phyloP scores from a whole-genome alignment of 495 filamentous ascomycete genomes.

The Penicillium verhagenii region DNA sequence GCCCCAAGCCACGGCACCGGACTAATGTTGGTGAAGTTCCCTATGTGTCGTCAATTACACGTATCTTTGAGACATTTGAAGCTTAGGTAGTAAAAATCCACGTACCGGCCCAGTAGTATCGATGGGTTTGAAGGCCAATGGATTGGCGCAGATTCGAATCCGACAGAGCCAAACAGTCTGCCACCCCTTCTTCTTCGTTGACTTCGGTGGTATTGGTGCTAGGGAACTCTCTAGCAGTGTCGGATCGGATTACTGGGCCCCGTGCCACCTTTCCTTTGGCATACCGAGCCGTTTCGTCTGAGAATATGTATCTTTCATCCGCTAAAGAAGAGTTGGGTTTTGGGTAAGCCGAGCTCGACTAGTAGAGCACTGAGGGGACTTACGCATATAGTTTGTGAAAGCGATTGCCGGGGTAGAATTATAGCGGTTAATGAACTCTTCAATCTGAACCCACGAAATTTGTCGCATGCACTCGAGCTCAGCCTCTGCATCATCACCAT shows the following conservation, averaged over 20 bases:
- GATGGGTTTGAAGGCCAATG: conserved; percentile 16
- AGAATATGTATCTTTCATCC: conserved; percentile 24
- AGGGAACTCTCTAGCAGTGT: conserved; percentile 44
- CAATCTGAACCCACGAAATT: conserved; percentile 35
- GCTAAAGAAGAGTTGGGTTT: conserved; percentile 12
- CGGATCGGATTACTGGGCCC: conserved; percentile 38
- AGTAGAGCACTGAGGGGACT: neutral
- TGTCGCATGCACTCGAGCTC: conserved; percentile 47
- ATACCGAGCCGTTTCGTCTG: conserved; percentile 40
- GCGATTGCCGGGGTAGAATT: conserved; percentile 18
- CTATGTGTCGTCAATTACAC: conserved; percentile 24
- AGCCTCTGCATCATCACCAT: conserved; percentile 28
- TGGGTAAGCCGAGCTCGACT: neutral
- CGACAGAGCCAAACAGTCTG: conserved; percentile 7
- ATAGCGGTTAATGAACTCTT: conserved; percentile 32
- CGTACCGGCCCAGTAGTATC: conserved; percentile 18
- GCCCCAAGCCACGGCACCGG: conserved; percentile 44
- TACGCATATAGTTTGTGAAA: conserved; percentile 16
- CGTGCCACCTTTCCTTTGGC: conserved; percentile 14
- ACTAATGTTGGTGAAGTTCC: conserved; percentile 49
- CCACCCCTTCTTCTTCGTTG: conserved; percentile 11
- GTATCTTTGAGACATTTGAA: no score
- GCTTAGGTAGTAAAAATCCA: conserved; percentile 11
- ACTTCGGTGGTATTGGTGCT: conserved; percentile 31
- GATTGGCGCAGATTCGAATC: conserved; percentile 31